Evolutionary conservation across 768 basidiomycete genomes (phyloP).

Genomic region (Agaricus sinodeliciosus): DNA sequence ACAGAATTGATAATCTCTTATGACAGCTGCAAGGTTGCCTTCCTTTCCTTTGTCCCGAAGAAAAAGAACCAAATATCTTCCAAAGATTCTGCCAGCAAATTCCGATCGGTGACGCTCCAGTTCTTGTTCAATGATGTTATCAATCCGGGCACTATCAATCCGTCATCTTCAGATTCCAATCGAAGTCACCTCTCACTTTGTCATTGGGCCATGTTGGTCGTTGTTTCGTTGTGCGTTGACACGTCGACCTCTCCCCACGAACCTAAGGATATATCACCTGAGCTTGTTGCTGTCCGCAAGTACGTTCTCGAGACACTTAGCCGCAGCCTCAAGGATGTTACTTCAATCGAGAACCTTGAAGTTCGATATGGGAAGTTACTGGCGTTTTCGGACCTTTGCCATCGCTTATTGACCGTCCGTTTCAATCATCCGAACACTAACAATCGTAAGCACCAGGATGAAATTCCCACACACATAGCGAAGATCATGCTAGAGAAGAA

Average conservation of each 20-base stretch:
- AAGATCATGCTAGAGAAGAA: constrained; percentile 99
- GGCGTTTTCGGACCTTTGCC: constrained; percentile 81
- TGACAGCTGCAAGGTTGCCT: constrained; percentile 81
- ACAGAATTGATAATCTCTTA: constrained; percentile 94
- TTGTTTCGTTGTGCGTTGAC: constrained; percentile 93
- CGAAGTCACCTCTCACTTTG: constrained; percentile 58
- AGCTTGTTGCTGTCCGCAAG: constrained; percentile 87
- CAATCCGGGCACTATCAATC: constrained; percentile 65
- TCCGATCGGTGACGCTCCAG: constrained; percentile 60
- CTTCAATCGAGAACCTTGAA: constrained; percentile 54
- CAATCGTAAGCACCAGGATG: constrained; percentile 49
- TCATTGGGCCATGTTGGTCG: constrained; percentile 84
- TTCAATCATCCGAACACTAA: constrained; percentile 46
- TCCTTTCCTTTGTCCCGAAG: constrained; percentile 73
- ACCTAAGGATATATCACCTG: constrained; percentile 68
- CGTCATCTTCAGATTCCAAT: constrained; percentile 48
- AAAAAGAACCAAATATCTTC: constrained; percentile 51
- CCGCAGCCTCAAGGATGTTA: constrained; percentile 78
- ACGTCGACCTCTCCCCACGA: constrained; percentile 51
- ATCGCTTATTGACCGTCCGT: constrained; percentile 78
- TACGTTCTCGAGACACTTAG: constrained; percentile 86
- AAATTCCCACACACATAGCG: constrained; percentile 85
- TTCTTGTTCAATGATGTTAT: constrained; percentile 83
- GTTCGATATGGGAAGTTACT: constrained; percentile 83
- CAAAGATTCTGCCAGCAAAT: constrained; percentile 59